These are phyloP conservation scores for Fusarium sp. DNA, from an alignment of 2,329 filamentous ascomycete species.

Conservation along the genomic window DNA sequence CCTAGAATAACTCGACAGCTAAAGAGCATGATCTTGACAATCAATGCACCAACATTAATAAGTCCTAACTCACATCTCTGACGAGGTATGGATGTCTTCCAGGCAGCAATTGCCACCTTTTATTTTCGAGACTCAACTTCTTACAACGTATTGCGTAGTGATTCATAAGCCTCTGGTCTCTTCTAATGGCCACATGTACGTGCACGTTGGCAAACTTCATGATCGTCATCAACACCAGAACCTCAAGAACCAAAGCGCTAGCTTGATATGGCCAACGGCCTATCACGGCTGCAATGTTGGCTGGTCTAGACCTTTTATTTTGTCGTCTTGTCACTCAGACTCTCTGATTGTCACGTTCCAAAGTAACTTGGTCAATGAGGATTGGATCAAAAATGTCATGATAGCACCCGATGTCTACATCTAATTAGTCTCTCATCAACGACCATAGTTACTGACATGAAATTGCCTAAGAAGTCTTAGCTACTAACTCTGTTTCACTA, in stretches of 20 bases:
- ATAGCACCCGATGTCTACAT: background rate
- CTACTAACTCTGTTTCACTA: background rate
- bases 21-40: conserved; percentile 19
- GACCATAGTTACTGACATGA: background rate
- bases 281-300: background rate
- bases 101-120: conserved; percentile 13
- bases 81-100: background rate
- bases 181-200: conserved; percentile 9
- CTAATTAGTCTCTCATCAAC: background rate
- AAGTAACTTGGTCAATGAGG: background rate
- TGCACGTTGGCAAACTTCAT: conserved; percentile 33
- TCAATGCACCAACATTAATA: background rate
- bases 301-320: conserved; percentile 18
- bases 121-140: background rate
- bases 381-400: conserved; percentile 2
- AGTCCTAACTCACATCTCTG: background rate
- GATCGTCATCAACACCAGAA: conserved; percentile 38
- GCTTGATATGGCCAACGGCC: conserved; percentile 15
- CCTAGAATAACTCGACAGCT: conserved; percentile 4
- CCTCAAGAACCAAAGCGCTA: conserved; percentile 33
- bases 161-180: conserved; percentile 25
- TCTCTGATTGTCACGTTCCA: conserved; percentile 20
- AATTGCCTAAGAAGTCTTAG: too few species aligned
- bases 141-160: conserved; percentile 16
- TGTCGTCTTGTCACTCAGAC: background rate